Base-by-base conservation (phyloP, 371 early-diverging fungal genomes). In the Vairimorpha apis region DNA sequence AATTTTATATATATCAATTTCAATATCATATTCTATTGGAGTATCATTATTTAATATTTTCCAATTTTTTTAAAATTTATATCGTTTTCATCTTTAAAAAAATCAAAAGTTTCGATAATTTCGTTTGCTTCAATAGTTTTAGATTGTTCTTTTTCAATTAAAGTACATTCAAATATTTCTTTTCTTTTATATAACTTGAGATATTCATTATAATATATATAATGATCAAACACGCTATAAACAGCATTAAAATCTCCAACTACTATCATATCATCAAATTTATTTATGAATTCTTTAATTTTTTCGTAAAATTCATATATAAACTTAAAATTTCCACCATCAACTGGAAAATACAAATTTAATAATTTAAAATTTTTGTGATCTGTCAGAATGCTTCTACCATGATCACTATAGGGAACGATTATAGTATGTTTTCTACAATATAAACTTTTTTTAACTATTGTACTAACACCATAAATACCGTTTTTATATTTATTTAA, bases 381-480 rank as follows among this genome's bases (percentile, higher is more conserved):
- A 60, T 90, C 89, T n/a, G 90, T 84, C n/a, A 90, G 81, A 2
- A 91, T 66, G 16, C 87, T 86, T 0, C 92, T 86, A 0, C 91
- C 92, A 78, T 92, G 90, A 1, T 80, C 81, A 67, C 90, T 89
- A 47, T 90, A 74, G 38, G 76, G 83, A 14, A 79, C 70, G 10
- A 88, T 79, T 32, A 86, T 86, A 35, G 80, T 83, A 0, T 78
- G 83, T 8, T 80, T 71, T 21, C 60, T 65, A 66, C 73, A 64
- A 70, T 76, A 68, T n/a, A 76, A 30, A 27, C 58, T 69, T 72
- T 55, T 74, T 25, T 23, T 62, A 38, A 65, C 65, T 7, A 71
- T 56, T 44, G 79, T 79, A 10, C 55, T 35, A 0, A 89, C 89
- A 0, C 90, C 91, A 14, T 89, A 88, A 72, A 89, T 89, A 0